Evolutionary conservation across 371 early-diverging fungal species (phyloP).

Genomic region (Blakeslea trispora): DNA sequence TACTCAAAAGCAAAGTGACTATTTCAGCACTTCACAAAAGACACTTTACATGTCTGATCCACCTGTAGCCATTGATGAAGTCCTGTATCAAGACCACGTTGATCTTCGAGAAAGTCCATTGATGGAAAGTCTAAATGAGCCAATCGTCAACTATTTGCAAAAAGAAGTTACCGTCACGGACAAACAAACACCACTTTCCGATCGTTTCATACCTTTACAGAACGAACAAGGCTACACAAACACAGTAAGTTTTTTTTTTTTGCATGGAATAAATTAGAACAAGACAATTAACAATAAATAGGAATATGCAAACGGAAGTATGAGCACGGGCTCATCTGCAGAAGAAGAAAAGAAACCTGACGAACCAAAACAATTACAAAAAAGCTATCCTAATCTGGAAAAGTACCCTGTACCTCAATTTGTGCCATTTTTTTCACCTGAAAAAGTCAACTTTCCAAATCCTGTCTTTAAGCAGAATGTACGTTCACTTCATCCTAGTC

Average conservation of each 20-base stretch:
- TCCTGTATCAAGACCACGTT: conserved; percentile 1
- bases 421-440: conserved; percentile 26
- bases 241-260: conserved; percentile 5
- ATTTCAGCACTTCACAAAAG: not conserved
- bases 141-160: conserved; percentile 10
- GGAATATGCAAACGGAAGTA: not conserved
- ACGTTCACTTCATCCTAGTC: conserved; percentile 1
- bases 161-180: conserved; percentile 2
- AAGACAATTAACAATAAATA: not conserved
- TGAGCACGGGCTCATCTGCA: conserved; percentile 7
- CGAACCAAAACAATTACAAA: conserved; percentile 10
- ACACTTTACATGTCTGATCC: not conserved
- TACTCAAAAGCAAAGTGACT: not conserved
- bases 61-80: conserved; percentile 10
- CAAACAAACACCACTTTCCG: not conserved
- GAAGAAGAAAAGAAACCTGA: conserved; percentile 10
- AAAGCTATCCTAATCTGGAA: conserved; percentile 21
- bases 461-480: conserved; percentile 20
- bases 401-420: conserved; percentile 22
- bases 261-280: not conserved
- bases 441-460: conserved; percentile 18
- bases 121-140: not conserved
- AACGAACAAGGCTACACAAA: conserved; percentile 24
- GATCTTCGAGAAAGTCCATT: not conserved
- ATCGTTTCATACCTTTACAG: conserved; percentile 11